Base-by-base conservation (phyloP, 2,329 filamentous ascomycete species). In the Clarireedia homoeocarpa region DNA sequence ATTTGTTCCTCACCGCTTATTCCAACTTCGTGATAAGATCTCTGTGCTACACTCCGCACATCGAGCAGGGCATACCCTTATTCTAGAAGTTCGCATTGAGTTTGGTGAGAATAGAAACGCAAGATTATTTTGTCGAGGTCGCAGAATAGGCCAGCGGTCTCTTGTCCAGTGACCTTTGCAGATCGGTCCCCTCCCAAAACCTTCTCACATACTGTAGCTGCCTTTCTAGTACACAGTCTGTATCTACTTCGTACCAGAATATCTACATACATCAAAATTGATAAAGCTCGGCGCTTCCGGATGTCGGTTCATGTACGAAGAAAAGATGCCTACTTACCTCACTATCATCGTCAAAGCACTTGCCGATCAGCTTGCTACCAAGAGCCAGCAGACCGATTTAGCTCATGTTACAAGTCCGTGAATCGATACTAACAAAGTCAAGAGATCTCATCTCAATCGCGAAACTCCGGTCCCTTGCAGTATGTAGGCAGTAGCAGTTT, bases 111-210 rank as follows among this genome's bases (percentile, higher is more conserved):
- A 30, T 48, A 36, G 14, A 30, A 36, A 10, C 20, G 20, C 3
- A 40, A 2, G 20, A 2, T 20, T 20, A 3, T 20, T 20, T 20
- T 7, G 36, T 27, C 3, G 7, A 26, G 40, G 52, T 42, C 17
- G 36, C 52, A 49, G 45, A 42, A 49, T 12, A 24, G 51, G 51
- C 23, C 51, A 34, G 51, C 51, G 46, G 45, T 55, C 34, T 50
- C 20, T 49, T 26, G 17, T 44, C 52, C 52, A 55, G 30, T 55
- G 45, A 36, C 36, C 47, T 36, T 38, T 27, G 7, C 26, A 27
- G 14, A 40, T 48, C 23, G 10, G n/a, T 20, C 23, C 17, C 46
- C 12, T 10, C 14, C 15, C 20, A 6, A 27, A 34, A 47, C 15
- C 14, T 27, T 27, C 14, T n/a, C 38, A 48, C 10, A 39, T 40